Base-by-base conservation (phyloP, 2,329 filamentous ascomycete genomes). In the Fusarium pseudonygamai region DNA sequence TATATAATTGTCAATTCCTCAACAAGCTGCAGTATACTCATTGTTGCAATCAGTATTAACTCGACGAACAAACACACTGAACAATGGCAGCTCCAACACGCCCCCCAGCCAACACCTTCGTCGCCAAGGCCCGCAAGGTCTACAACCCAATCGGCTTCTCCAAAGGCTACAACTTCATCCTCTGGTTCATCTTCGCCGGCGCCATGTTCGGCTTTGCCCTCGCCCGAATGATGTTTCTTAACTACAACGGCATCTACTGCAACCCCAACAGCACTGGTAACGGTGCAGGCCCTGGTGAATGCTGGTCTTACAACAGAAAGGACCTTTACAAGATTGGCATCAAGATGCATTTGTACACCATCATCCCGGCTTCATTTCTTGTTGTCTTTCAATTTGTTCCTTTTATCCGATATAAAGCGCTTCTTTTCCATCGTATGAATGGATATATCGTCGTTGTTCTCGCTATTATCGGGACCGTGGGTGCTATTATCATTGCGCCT, bases 401-500 rank as follows among this genome's bases (percentile, higher is more conserved):
- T 3, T 69, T 78, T 5, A 79, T 87, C 24, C 81, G 86, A 5
- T 83, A 88, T 69, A 86, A 84, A 62, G 75, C 80, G 45, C 79
- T 89, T 0, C 63, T 88, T 2, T 78, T 91, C n/a, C 90, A 92
- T 75, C 86, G 90, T 0, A 83, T 92, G 64, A 89, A 87, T 60
- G 90, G 90, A 1, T 91, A 91, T 64, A 47, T 86, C 11, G 78
- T 90, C 45, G 69, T 88, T 1, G 52, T 87, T 0, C 81, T 92
- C 0, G 80, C 86, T 2, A n/a, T 87, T 0, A 55, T 87, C 8
- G 81, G 82, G 11, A 85, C 85, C 1, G 81, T 81, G 0, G 87
- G 86, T 0, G 88, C 85, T 0, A 69, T 91, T 0, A 87, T 91
- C 80, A 86, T 90, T n/a, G 80, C 82, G 0, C 82, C 84, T 0